These are phyloP conservation scores for Musa beccarii DNA, from an alignment of 176 grass and related monocot species.

Conservation along the genomic window DNA sequence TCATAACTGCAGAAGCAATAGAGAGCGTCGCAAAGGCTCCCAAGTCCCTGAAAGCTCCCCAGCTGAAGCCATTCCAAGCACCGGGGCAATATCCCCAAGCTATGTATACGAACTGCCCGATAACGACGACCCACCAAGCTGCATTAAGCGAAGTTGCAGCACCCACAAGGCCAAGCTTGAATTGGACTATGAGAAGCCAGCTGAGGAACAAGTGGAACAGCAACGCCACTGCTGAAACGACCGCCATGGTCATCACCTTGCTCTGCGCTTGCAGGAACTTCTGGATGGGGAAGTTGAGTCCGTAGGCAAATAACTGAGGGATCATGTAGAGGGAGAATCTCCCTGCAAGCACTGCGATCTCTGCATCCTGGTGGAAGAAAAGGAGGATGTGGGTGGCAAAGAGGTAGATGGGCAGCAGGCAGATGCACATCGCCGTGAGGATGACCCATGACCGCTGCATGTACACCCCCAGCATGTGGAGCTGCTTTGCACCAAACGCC, in stretches of 20 bases:
- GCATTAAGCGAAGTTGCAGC: conserved; percentile 63
- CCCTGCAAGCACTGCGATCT: conserved; percentile 38
- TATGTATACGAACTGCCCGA: conserved; percentile 45
- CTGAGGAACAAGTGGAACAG: conserved; percentile 46
- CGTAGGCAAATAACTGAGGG: conserved; percentile 64
- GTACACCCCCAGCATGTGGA: conserved; percentile 45
- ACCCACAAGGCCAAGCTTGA: conserved; percentile 47
- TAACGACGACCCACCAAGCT: conserved; percentile 73
- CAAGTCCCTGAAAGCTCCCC: conserved; percentile 46
- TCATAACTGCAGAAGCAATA: conserved; percentile 70
- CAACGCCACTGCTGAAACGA: conserved; percentile 24
- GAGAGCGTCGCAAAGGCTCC: conserved; percentile 60
- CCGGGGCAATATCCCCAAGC: conserved; percentile 55
- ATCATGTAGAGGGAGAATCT: conserved; percentile 51
- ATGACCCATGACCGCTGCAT: conserved; percentile 53
- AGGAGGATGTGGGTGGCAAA: conserved; percentile 42
- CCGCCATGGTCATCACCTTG: conserved; percentile 77
- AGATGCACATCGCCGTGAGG: conserved; percentile 27
- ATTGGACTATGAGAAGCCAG: conserved; percentile 45
- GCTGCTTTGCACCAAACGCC: conserved; percentile 43
- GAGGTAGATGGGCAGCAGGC: conserved; percentile 45
- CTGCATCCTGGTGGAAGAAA: conserved; percentile 43
- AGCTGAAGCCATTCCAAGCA: conserved; percentile 75
- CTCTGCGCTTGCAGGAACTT: conserved; percentile 48
- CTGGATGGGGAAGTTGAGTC: conserved; percentile 58